Conservation (phyloP, 1,284 basidiomycete genomes). For the Psilocybe mexicana region DNA sequence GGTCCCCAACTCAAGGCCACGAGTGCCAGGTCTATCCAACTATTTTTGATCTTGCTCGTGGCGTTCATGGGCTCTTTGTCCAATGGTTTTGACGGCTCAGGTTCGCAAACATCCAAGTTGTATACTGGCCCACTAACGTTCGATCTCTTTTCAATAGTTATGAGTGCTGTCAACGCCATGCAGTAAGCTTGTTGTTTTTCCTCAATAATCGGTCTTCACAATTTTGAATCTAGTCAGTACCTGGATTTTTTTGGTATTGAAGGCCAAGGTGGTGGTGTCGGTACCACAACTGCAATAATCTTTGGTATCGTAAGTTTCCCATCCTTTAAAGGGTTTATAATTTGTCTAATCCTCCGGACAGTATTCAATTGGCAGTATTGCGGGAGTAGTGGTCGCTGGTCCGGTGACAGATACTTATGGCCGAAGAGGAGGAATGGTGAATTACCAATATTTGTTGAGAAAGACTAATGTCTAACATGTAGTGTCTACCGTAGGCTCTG, state of each 20-base stretch:
- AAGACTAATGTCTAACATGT: not conserved
- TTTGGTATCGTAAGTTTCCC: conserved; percentile 38
- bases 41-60: conserved; percentile 32
- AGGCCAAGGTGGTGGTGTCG: conserved; percentile 42
- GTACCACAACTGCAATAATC: conserved; percentile 41
- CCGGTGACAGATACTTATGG: conserved; percentile 48
- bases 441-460: not conserved
- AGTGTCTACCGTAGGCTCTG: conserved; percentile 30
- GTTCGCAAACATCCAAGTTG: conserved; percentile 23
- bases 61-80: conserved; percentile 46
- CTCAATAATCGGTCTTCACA: not conserved
- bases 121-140: not conserved
- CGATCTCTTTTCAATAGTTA: conserved; percentile 30
- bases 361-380: conserved; percentile 40
- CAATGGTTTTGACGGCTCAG: conserved; percentile 46
- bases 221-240: conserved; percentile 35
- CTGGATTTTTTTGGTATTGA: conserved; percentile 40
- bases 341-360: conserved; percentile 13
- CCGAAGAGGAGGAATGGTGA: conserved; percentile 54
- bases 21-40: conserved; percentile 38
- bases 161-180: conserved; percentile 49
- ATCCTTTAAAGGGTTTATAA: not conserved
- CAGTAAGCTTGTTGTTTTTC: conserved; percentile 30
- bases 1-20: conserved; percentile 40
- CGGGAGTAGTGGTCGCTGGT: conserved; percentile 40